Evolutionary conservation across 2,329 filamentous ascomycete species (phyloP), one percentile per base, ranked within the genome.

Genomic region (Pseudopyricularia cyperi): DNA sequence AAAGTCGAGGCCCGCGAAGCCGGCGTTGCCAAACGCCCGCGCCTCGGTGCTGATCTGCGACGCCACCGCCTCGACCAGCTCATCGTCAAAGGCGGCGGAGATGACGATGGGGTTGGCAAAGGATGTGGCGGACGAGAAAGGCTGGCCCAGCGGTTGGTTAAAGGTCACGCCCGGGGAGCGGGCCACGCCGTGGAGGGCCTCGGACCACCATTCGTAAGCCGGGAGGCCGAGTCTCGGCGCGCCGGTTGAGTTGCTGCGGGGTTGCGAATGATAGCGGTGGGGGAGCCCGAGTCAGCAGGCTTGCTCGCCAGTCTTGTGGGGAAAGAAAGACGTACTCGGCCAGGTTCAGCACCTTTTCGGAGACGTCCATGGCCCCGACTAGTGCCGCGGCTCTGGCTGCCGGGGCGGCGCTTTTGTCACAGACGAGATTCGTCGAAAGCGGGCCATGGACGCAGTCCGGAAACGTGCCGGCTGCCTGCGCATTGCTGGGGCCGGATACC

Each of bases 301-400:
- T 14, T 85, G 68, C 1, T 85, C 69, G 57, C 78, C 85, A 0
- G 71, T 68, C 54, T 76, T 55, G 82, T 71, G 52, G 14, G 51
- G 34, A 9, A 46, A 26, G 22, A 48, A 37, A 12, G 35, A 34
- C 63, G 37, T 54, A 65, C 62, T 66, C 63, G 22, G 65, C 60
- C 6, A 67, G 53, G 35, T 66, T 66, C 7, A 30, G 54, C 5
- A 65, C 56, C 55, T 67, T 67, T 52, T 67, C 65, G 2, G 61
- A 57, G 8, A 64, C 59, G 9, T 62, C 62, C 63, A 65, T 62
- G 12, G 57, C 60, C 19, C 52, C 35, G 19, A 68, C 64, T 0
- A 68, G 55, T 11, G 62, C 64, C 1, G 57, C 55, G 0, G 64
- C 65, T 39, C 65, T 58, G 2, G 62, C 63, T 0, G 58, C 51